Evolutionary conservation across 1,284 basidiomycete genomes (phyloP).

Genomic region (Tilletiaria anomala): DNA sequence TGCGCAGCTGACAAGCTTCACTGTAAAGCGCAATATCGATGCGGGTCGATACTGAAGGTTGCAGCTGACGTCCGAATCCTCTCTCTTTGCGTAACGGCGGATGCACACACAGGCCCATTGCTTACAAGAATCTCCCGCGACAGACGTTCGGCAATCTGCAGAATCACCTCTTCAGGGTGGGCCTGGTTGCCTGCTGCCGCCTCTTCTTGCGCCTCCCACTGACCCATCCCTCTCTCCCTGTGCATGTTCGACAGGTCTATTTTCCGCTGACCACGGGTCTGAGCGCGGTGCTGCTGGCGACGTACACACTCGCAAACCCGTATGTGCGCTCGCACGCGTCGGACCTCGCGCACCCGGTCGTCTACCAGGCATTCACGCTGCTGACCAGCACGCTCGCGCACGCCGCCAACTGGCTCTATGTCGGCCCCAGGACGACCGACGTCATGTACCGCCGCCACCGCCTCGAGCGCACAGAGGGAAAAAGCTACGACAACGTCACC

Average conservation of each 20-base stretch:
- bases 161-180: not conserved
- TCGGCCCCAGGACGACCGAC: not conserved
- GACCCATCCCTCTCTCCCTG: too few species aligned
- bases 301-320: not conserved
- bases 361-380: not conserved
- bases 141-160: not conserved
- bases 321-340: not conserved
- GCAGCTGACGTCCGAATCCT: too few species aligned
- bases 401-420: not conserved
- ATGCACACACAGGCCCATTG: too few species aligned
- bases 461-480: not conserved
- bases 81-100: too few species aligned
- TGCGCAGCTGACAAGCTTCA: too few species aligned
- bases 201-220: too few species aligned
- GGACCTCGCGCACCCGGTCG: conserved; percentile 1
- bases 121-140: not conserved
- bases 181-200: too few species aligned
- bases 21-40: too few species aligned
- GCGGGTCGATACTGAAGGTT: too few species aligned
- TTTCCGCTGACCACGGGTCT: not conserved
- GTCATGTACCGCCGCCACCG: conserved; percentile 1
- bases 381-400: not conserved
- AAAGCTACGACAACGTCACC: not conserved
- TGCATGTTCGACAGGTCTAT: too few species aligned
- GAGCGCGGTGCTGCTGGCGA: not conserved